A percentile compares a stretch with the other conserved stretches of the same genome.
phyloP scores from a whole-genome alignment of 2,329 filamentous ascomycete genomes.

The Neoscytalidium dimidiatum region DNA sequence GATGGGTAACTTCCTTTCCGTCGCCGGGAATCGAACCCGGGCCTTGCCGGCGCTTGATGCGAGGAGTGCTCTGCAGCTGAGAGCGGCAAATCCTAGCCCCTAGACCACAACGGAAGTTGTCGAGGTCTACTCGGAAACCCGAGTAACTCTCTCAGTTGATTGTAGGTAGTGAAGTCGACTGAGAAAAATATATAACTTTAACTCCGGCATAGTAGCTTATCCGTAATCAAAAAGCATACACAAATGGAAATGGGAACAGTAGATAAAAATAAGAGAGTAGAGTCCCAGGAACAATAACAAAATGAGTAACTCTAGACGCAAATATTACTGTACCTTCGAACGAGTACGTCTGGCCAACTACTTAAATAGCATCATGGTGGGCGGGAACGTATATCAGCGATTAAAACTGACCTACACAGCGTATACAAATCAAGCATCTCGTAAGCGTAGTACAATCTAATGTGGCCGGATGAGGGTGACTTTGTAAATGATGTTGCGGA shows the following conservation, averaged over 20 bases:
- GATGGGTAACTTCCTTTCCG: neutral
- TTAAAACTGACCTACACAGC: too few species aligned
- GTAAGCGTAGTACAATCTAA: neutral
- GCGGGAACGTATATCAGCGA: too few species aligned
- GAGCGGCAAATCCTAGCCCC: conserved; percentile 18
- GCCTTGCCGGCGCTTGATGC: conserved; percentile 17
- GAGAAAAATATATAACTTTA: neutral
- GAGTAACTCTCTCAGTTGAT: conserved; percentile 11
- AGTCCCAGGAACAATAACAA: too few species aligned
- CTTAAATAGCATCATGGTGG: too few species aligned
- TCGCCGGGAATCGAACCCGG: conserved; percentile 18
- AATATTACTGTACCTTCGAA: too few species aligned
- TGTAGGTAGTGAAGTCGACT: neutral
- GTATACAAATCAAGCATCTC: too few species aligned
- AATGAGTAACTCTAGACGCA: too few species aligned
- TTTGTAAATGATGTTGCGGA: neutral
- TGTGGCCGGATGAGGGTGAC: neutral
- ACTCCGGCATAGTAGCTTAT: neutral
- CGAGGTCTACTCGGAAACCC: neutral
- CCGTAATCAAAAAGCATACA: too few species aligned
- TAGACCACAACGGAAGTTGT: conserved; percentile 17
- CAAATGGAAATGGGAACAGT: too few species aligned
- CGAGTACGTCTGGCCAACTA: too few species aligned
- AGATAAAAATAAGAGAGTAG: too few species aligned
- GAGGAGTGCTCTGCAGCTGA: conserved; percentile 7